These are phyloP conservation scores for Pseudogymnoascus sp. DNA, from an alignment of 2,329 filamentous ascomycete species.

Conservation along the genomic window DNA sequence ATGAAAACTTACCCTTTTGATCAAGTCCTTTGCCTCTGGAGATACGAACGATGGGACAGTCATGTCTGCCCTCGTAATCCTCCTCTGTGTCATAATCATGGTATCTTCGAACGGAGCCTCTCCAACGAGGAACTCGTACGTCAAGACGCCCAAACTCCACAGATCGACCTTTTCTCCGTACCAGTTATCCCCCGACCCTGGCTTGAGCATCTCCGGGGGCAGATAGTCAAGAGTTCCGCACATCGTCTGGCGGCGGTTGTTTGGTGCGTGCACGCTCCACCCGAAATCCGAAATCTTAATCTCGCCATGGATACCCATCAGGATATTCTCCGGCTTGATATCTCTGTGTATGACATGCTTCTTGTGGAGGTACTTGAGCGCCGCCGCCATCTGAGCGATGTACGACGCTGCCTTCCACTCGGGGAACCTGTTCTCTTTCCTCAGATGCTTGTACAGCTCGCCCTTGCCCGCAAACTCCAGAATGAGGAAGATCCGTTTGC, in stretches of 20 bases:
- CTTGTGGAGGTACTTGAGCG: slow-evolving; percentile 82
- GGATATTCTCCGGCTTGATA: slow-evolving; percentile 96
- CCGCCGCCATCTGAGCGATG: slow-evolving; percentile 71
- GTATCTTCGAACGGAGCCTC: slow-evolving; percentile 97
- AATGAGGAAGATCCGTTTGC: slow-evolving; percentile 64
- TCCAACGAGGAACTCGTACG: slow-evolving; percentile 92
- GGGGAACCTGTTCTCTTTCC: slow-evolving; percentile 59
- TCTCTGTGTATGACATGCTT: slow-evolving; percentile 97
- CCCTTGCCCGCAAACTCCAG: slow-evolving; percentile 66
- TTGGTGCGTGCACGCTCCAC: slow-evolving; percentile 96
- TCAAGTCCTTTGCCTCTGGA: slow-evolving; percentile 81
- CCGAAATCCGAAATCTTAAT: slow-evolving; percentile 98
- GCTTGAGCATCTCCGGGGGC: slow-evolving; percentile 93
- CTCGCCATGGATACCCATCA: slow-evolving; percentile 92
- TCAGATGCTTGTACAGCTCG: slow-evolving; percentile 65
- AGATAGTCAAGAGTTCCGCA: slow-evolving; percentile 97
- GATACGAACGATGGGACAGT: slow-evolving; percentile 85
- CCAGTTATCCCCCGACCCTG: slow-evolving; percentile 71
- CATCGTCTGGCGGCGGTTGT: slow-evolving; percentile 87
- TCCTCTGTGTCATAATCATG: slow-evolving; percentile 83
- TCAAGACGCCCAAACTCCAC: slow-evolving; percentile 91
- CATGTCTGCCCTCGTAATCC: slow-evolving; percentile 87
- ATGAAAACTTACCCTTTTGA: slow-evolving; percentile 63
- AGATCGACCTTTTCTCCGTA: slow-evolving; percentile 95
- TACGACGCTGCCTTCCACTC: slow-evolving; percentile 67